These are phyloP conservation scores for Colletotrichum sp. DNA, from an alignment of 2,329 filamentous ascomycete species.

Conservation along the genomic window DNA sequence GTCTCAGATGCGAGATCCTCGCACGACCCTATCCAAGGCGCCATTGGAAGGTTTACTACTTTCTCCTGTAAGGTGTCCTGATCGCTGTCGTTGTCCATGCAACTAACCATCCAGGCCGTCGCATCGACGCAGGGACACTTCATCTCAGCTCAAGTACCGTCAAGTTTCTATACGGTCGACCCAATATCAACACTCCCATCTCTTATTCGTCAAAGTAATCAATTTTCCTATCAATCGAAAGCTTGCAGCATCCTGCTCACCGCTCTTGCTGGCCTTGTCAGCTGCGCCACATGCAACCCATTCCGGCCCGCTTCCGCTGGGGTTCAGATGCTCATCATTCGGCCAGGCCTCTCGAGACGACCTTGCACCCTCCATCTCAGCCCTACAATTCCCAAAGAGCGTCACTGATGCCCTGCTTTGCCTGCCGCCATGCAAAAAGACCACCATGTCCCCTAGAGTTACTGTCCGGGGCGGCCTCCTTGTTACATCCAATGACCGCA, in stretches of 20 bases:
- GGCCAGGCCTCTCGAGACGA: neutral
- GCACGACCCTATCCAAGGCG: neutral
- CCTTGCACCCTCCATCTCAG: conserved; percentile 12
- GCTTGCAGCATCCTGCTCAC: conserved; percentile 12
- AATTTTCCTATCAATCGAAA: neutral
- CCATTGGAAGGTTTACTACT: neutral
- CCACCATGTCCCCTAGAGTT: neutral
- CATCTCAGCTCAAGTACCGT: neutral
- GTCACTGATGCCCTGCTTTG: neutral
- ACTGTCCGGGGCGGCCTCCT: conserved; percentile 6
- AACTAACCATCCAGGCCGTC: neutral
- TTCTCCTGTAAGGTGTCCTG: neutral
- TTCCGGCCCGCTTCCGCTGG: conserved; percentile 11
- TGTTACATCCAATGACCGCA: neutral
- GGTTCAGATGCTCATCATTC: neutral
- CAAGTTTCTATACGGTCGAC: neutral
- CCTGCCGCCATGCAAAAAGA: neutral
- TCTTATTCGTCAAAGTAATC: neutral
- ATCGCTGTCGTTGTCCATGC: neutral
- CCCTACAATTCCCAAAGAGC: conserved; percentile 2
- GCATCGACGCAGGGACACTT: neutral
- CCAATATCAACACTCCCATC: neutral
- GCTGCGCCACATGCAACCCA: conserved; percentile 14
- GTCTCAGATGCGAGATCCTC: conserved; percentile 10
- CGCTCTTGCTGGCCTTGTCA: conserved; percentile 9